Evolutionary conservation across 768 basidiomycete species (phyloP), one percentile per base, ranked within the genome.

Genomic region (Polyporus arcularius): DNA sequence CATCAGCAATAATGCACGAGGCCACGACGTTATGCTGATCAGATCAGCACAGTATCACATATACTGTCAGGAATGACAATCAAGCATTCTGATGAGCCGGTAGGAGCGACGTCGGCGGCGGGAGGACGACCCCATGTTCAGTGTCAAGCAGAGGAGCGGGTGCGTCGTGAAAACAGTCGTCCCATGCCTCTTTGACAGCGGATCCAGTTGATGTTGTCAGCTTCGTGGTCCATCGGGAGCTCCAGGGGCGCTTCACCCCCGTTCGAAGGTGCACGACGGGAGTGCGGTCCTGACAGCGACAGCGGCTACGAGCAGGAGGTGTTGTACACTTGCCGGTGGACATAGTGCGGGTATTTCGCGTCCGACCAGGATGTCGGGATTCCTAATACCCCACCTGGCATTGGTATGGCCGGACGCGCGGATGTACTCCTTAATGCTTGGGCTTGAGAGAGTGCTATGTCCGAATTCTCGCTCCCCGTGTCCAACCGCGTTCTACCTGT

Each of bases 51-150:
- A 21, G 4, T 42, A 51, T 43, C 50, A 47, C 47, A 51, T 45
- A 57, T 51, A 51, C 57, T 58, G 57, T 58, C 57, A 51, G 12
- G 32, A 9, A 7, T 50, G 49, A 30, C 57, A 31, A 15, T 21
- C n/a, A 39, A 42, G 57, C 11, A n/a, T 58, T 58, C 57, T 58
- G 57, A 58, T 58, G 57, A 51, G 49, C 40, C 50, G 42, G 41
- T 48, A 50, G 18, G 49, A 50, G 10, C 49, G 55, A 56, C 45
- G 35, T 55, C 46, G 45, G 46, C 55, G 42, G 42, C 42, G 35
- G 11, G 7, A 14, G 42, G 42, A 43, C 42, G 5, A 18, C 42
- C 6, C 42, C 42, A 6, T 6, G 42, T 43, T 6, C 18, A 38
- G 45, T 21, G 16, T 31, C 6, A 21, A 4, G 48, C 5, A 11